A percentile compares a stretch with the other conserved stretches of the same genome.
Conservation (phyloP, 2,329 filamentous ascomycete genomes). For the Coniochaeta sp. region DNA sequence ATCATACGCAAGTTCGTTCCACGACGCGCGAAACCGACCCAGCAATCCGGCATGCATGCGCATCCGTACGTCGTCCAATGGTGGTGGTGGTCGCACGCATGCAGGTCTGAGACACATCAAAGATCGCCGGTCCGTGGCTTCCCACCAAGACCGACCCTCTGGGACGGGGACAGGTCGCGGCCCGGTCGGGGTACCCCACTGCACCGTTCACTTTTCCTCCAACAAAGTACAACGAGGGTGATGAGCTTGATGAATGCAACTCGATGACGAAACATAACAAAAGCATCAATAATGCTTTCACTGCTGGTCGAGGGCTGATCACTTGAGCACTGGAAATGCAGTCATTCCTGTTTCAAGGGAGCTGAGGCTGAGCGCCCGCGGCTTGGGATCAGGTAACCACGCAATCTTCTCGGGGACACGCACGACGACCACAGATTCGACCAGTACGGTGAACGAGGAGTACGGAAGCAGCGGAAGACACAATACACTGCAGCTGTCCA, state of each 20-base stretch:
- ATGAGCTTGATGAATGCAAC: no score
- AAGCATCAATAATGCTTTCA: background rate
- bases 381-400: background rate
- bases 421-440: background rate
- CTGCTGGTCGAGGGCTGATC: background rate
- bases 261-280: background rate
- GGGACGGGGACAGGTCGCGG: background rate
- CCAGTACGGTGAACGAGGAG: background rate
- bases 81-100: background rate
- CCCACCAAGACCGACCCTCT: conserved; percentile 1
- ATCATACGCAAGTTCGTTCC: background rate
- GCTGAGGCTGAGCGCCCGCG: background rate
- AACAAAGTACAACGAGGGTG: background rate
- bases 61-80: conserved; percentile 1
- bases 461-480: background rate
- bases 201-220: background rate
- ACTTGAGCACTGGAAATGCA: background rate
- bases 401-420: background rate
- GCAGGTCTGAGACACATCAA: background rate
- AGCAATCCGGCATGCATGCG: background rate
- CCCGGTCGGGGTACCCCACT: background rate
- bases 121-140: conserved; percentile 2
- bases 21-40: background rate
- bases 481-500: background rate
- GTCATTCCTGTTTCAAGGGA: background rate